These are phyloP conservation scores for Dothiorella sarmentorum DNA, from an alignment of 2,329 filamentous ascomycete genomes.

Conservation along the genomic window DNA sequence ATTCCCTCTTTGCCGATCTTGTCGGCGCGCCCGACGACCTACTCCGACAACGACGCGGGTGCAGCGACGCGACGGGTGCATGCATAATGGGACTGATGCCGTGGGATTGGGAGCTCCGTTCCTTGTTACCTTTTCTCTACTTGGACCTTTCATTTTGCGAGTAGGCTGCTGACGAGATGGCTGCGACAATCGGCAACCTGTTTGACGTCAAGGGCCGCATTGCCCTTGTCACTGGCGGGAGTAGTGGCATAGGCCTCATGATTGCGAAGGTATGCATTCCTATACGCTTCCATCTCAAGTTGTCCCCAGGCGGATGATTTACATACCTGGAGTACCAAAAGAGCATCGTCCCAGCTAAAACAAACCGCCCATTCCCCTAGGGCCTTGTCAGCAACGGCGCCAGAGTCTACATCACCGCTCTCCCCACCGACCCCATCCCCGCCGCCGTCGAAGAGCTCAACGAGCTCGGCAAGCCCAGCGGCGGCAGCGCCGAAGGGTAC, in stretches of 20 bases:
- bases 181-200: conserved; percentile 2
- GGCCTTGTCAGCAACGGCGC: conserved; percentile 19
- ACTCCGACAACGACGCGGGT: neutral
- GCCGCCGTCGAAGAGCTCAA: neutral
- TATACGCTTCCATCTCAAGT: neutral
- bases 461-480: neutral
- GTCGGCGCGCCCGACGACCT: conserved; percentile 7
- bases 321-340: too few relatives aligned
- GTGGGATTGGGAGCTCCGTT: too few relatives aligned
- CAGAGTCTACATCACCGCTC: conserved; percentile 17
- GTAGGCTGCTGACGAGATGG: neutral
- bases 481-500: neutral
- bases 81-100: too few relatives aligned
- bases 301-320: neutral
- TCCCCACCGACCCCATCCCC: conserved; percentile 18
- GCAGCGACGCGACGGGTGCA: too few relatives aligned
- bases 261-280: conserved; percentile 15
- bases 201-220: conserved; percentile 19
- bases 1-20: neutral
- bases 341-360: neutral
- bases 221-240: conserved; percentile 18
- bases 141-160: neutral
- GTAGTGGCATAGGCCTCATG: conserved; percentile 19
- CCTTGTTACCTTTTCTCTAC: too few relatives aligned
- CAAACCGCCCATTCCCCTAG: neutral